A percentile compares a stretch with the other conserved stretches of the same genome.
phyloP scores from a whole-genome alignment of 2,329 filamentous ascomycete genomes.

The Penicillium polonicum region DNA sequence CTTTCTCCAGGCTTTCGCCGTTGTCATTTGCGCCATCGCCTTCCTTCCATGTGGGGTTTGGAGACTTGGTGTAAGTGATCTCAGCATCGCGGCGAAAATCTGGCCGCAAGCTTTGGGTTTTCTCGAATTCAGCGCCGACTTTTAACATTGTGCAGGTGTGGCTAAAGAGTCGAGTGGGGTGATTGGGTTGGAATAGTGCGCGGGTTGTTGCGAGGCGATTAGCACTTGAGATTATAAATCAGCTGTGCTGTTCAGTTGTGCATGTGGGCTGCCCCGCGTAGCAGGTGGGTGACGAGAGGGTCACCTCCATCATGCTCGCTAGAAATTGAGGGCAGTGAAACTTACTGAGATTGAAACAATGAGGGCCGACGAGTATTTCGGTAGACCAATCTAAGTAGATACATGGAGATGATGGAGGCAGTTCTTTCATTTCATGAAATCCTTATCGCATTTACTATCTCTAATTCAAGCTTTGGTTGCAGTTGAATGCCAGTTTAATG shows the following conservation, averaged over 20 bases:
- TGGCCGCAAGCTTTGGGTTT: conserved; percentile 44
- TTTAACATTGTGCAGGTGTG: conserved; percentile 28
- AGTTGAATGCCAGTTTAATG: neutral
- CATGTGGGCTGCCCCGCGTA: conserved; percentile 1
- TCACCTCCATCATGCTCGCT: neutral
- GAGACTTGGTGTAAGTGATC: conserved; percentile 42
- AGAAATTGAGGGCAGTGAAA: neutral
- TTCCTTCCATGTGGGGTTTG: conserved; percentile 43
- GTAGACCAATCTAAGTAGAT: neutral
- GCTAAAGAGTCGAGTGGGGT: conserved; percentile 16
- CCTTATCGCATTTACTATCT: conserved; percentile 4
- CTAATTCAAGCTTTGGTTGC: neutral
- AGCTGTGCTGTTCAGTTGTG: neutral
- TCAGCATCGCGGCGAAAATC: conserved; percentile 38
- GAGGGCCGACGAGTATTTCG: neutral
- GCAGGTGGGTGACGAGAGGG: neutral
- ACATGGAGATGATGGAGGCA: conserved; percentile 7
- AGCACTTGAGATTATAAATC: conserved; percentile 5
- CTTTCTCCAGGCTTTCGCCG: conserved; percentile 51
- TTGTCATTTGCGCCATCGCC: conserved; percentile 46
- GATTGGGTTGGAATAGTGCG: neutral
- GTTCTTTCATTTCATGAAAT: neutral
- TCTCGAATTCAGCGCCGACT: conserved; percentile 33
- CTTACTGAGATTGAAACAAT: conserved; percentile 8
- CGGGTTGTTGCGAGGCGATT: neutral